Base-by-base conservation (phyloP, 805 yeast species). In the Saccharomycopsis capsularis region DNA sequence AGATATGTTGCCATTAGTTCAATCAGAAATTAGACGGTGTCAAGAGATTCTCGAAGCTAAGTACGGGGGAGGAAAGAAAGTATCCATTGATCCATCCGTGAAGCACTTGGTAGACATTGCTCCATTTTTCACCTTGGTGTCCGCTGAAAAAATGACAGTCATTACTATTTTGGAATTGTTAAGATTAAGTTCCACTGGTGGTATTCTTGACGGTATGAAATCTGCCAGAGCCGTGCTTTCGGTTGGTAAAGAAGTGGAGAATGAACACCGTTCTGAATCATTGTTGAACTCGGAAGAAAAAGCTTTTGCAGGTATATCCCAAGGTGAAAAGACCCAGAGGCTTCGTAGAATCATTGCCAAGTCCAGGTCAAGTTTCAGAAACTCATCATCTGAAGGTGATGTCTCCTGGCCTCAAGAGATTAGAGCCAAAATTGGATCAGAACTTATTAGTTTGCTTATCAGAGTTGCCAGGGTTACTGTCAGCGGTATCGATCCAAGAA, bases 381-480 rank as follows among this genome's bases (percentile, higher is more conserved):
- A 61, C 42, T 56, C 67, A 22, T 64, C 68, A 19, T 66, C 68
- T 36, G 59, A 66, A 40, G 68, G 66, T 48, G 40, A 44, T 5
- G 59, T 68, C 30, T 56, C 68, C 6, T 81, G 87, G 87, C 81
- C 85, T 0, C 68, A 67, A 46, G 69, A 71, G 1, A 66, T 75
- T 16, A 68, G 74, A 19, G 85, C 93, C 42, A 82, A 83, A 60
- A 72, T 93, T 23, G 98, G 98, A 1, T 84, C 96, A 1, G 74
- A 84, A 6, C 69, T 93, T 51, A 72, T 85, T 11, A 79, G 95
- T 2, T 69, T 84, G 56, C 65, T 93, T 48, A 71, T 91, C 59
- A 85, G 85, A 56, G 87, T 84, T 22, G 95, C 97, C 2, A 84
- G 79, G 58, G 83, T 91, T 11, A 75, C 79, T 22, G 96, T 90